A percentile compares a stretch with the other conserved stretches of the same genome.
These are phyloP conservation scores for Spergularia bocconei DNA, from an alignment of 148 eudicot species.

Conservation along the genomic window DNA sequence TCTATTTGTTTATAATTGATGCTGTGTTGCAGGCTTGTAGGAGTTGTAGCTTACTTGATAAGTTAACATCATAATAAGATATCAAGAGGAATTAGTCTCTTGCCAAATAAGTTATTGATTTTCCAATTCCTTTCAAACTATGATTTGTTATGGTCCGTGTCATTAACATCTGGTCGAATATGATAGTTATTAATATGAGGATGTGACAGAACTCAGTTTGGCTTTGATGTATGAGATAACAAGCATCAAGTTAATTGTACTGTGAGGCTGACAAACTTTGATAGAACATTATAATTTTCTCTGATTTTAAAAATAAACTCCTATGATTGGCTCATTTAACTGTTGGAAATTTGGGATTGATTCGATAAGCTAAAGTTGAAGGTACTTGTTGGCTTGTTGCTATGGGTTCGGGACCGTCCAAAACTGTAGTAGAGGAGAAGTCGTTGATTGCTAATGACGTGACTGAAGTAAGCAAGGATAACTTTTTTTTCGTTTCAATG, in stretches of 20 bases:
- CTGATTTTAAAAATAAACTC: not conserved
- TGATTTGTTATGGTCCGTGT: not conserved
- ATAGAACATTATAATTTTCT: not conserved
- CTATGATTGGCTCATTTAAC: not conserved
- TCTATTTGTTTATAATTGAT: not conserved
- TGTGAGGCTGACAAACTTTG: too few species aligned
- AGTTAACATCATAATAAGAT: not conserved
- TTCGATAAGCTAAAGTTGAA: not conserved
- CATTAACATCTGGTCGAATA: not conserved
- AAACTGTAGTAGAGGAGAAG: conserved; percentile 43
- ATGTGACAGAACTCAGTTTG: too few species aligned
- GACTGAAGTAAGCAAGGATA: conserved; percentile 47
- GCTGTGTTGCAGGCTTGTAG: too few species aligned
- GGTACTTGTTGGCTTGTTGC: conserved; percentile 10
- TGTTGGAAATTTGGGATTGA: not conserved
- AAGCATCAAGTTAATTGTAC: too few species aligned
- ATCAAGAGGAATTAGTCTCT: not conserved
- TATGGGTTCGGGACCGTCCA: conserved; percentile 18
- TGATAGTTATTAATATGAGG: too few species aligned
- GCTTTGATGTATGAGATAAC: too few species aligned
- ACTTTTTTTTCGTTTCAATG: not conserved
- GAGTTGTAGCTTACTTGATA: not conserved
- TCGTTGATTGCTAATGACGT: conserved; percentile 61
- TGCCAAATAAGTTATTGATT: not conserved
- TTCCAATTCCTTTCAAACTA: not conserved